These are phyloP conservation scores for Termitomyces sp. DNA, from an alignment of 1,284 basidiomycete genomes.

Conservation along the genomic window DNA sequence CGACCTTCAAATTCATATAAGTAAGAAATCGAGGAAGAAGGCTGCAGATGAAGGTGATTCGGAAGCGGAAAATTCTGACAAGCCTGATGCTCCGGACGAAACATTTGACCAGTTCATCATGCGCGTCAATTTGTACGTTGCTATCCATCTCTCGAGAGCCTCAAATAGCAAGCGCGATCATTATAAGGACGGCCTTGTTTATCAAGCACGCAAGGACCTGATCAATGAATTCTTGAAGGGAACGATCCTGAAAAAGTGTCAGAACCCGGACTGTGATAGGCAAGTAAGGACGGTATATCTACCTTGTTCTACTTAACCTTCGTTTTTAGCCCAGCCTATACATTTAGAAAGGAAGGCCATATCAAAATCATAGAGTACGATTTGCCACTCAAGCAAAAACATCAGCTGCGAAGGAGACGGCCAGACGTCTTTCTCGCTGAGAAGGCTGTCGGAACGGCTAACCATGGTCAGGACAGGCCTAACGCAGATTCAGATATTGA, in stretches of 20 bases:
- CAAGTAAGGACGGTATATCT: conserved; percentile 40
- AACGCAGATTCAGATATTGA: conserved; percentile 42
- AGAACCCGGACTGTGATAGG: conserved; percentile 74
- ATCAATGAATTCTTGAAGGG: conserved; percentile 82
- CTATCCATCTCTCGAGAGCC: conserved; percentile 54
- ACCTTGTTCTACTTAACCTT: conserved; percentile 5
- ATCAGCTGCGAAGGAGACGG: conserved; percentile 52
- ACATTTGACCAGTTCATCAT: conserved; percentile 62
- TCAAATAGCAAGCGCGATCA: conserved; percentile 66
- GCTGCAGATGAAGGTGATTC: conserved; percentile 34
- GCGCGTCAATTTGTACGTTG: conserved; percentile 73
- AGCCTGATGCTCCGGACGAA: conserved; percentile 35
- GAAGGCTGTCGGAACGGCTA: conserved; percentile 26
- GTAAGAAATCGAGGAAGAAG: conserved; percentile 29
- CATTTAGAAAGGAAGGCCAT: conserved; percentile 90
- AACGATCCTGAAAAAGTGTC: conserved; percentile 69
- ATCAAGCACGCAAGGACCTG: conserved; percentile 80
- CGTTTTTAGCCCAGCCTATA: conserved; percentile 67
- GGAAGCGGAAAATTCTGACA: conserved; percentile 16
- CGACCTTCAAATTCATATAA: conserved; percentile 43
- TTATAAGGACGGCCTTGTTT: conserved; percentile 88
- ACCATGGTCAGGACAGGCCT: conserved; percentile 17
- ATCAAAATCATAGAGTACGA: conserved; percentile 96
- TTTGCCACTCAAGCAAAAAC: conserved; percentile 77
- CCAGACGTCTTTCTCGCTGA: conserved; percentile 68